phyloP scores from a whole-genome alignment of 2,329 filamentous ascomycete species.

The Nigrospora oryzae region DNA sequence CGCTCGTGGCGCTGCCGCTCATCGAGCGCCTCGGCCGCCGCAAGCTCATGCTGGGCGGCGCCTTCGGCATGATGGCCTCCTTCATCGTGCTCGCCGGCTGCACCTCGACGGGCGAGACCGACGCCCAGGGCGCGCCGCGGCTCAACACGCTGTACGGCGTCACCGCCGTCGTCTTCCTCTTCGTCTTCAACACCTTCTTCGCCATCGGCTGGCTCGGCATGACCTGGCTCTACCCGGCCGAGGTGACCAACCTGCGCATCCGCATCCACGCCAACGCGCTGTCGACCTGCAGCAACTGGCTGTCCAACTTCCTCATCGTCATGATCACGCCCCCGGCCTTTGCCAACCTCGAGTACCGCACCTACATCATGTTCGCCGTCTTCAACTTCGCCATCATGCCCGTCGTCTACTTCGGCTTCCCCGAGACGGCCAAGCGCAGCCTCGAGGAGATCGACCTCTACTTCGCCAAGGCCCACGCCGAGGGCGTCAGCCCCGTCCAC shows the following conservation, averaged over 20 bases:
- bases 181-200: conserved; percentile 45
- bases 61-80: conserved; percentile 50
- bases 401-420: conserved; percentile 52
- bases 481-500: conserved; percentile 28
- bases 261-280: conserved; percentile 50
- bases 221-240: conserved; percentile 52
- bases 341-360: conserved; percentile 48
- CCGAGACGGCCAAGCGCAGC: conserved; percentile 54
- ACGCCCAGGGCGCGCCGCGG: conserved; percentile 8
- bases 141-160: conserved; percentile 14
- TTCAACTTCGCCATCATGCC: conserved; percentile 55
- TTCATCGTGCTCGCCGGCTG: conserved; percentile 55
- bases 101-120: conserved; percentile 22
- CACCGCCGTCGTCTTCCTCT: conserved; percentile 29
- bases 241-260: conserved; percentile 43
- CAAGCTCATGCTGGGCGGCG: conserved; percentile 66
- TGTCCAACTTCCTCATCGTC: conserved; percentile 56
- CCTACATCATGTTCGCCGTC: conserved; percentile 58
- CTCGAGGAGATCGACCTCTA: conserved; percentile 61
- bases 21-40: conserved; percentile 61
- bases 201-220: conserved; percentile 44
- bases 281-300: conserved; percentile 42
- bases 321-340: conserved; percentile 55
- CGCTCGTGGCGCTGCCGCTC: conserved; percentile 51
- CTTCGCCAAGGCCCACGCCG: conserved; percentile 46